Conservation (phyloP, 306 rosid species). For the Ammopiptanthus mongolicus region DNA sequence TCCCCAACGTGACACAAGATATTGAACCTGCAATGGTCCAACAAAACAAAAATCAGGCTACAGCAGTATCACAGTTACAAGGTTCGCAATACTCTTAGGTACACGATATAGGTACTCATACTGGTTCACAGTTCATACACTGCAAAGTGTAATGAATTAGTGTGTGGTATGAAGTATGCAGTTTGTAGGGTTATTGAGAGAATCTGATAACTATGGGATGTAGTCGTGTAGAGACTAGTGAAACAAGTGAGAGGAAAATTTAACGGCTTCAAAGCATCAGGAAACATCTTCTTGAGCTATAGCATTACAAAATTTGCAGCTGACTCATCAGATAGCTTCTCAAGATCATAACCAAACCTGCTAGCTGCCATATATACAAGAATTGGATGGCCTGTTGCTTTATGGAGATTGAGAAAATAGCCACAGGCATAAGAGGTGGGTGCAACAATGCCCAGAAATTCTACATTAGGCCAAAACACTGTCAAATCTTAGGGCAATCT, state of each 20-base stretch:
- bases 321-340: constrained; percentile 41
- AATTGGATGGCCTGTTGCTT: constrained; percentile 69
- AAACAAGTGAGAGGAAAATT: constrained; percentile 8
- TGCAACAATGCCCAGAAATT: constrained; percentile 61
- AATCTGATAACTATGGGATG: too few relatives aligned
- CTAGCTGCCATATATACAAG: constrained; percentile 81
- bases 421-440: constrained; percentile 65
- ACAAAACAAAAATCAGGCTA: constrained; percentile 22
- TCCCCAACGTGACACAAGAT: constrained; percentile 76
- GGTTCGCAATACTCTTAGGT: too few relatives aligned
- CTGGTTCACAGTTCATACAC: too few relatives aligned
- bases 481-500: constrained; percentile 57
- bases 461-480: constrained; percentile 77
- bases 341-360: constrained; percentile 66
- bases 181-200: too few relatives aligned
- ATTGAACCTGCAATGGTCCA: constrained; percentile 50
- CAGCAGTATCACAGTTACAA: neutral
- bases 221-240: neutral
- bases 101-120: too few relatives aligned
- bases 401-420: constrained; percentile 77
- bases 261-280: constrained; percentile 63
- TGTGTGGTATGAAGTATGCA: too few relatives aligned
- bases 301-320: constrained; percentile 45
- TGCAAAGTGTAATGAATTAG: too few relatives aligned
- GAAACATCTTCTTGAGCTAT: constrained; percentile 69